Evolutionary conservation across 352 stramenopile species (phyloP), one percentile per base, ranked within the genome.

Genomic region (Phytophthora lateralis): DNA sequence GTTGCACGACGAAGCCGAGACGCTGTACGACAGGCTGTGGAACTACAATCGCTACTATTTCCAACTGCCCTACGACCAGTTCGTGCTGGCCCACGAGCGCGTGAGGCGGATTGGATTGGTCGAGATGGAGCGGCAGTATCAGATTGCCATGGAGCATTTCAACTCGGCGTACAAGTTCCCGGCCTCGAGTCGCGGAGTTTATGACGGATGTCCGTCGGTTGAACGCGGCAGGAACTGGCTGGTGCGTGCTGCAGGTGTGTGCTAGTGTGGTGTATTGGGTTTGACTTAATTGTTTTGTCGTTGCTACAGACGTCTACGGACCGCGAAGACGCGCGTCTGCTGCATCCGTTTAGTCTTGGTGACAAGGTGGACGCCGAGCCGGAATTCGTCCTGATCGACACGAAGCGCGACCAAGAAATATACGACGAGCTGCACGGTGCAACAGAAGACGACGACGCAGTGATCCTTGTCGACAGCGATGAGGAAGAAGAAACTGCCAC

Each of bases 131-230:
- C 57, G 70, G 41, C 83, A 92, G 55, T 80, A 82, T 51, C 61
- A 73, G 14, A 54, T 79, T 24, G 83, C 83, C 6, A 60, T 92
- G 48, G 78, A 87, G 49, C 67, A 85, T 45, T 89, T 82, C 50
- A 63, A 87, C 56, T 85, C 83, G 18, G 64, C 69, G 26, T 66
- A 89, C 10, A 71, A 79, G 32, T 73, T 78, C 35, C 61, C 63
- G 10, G 44, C 69, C 34, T 44, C 49, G 20, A 63, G 71, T 67
- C 34, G 49, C 17, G 51, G 63, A 15, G 53, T 55, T 41, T 39
- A 18, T 69, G 77, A 85, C 39, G 70, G 75, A 10, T 71, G 62
- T 15, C 51, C 63, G 24, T 61, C 65, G 15, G 57, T 87, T 46
- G 77, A 74, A n/a, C 43, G 51, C 18, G 72, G 73, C 6, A 72